Base-by-base conservation (phyloP, 2,329 filamentous ascomycete species). In the Monilinia laxa region DNA sequence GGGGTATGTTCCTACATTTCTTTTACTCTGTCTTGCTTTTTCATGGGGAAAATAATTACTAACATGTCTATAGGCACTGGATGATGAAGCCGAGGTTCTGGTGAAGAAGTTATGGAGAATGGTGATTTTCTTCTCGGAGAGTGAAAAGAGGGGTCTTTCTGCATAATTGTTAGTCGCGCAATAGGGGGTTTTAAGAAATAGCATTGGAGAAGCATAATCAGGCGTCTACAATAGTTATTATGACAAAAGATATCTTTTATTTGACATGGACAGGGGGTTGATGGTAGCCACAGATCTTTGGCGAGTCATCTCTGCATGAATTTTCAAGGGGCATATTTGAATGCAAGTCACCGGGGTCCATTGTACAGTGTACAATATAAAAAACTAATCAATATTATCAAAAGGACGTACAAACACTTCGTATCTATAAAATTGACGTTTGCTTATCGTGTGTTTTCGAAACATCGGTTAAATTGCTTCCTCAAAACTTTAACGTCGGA, bases 51-150 rank as follows among this genome's bases (percentile, higher is more conserved):
- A 18, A 20, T 56, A 31, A 38, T 28, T n/a, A 57, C 62, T 64
- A 25, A 58, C 28, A 23, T 66, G 57, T 70, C 40, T 68, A 68
- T 70, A 94, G 87, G 92, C 92, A 54, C 83, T 99, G 70, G 95
- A 97, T 76, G 95, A 99, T 75, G 95, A 98, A 76, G 93, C 93
- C 14, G 93, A 97, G 78, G 89, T 91, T 35, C 81, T 99, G 71
- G 93, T 98, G 60, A 96, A 92, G 85, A 98, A 97, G 81, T 85
- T 99, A 47, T 99, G 95, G 95, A 87, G 94, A 62, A 96, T 98
- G 92, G 88, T 97, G 67, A 96, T 98, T 75, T 98, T 97, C 86
- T 97, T 94, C 75, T 95, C 92, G 7, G 94, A 98, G 79, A 91
- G 90, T 75, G 94, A 97, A 84, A 96, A 95, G 81, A 84, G 93